Conservation (phyloP, 768 basidiomycete genomes). For the Mycena venus region DNA sequence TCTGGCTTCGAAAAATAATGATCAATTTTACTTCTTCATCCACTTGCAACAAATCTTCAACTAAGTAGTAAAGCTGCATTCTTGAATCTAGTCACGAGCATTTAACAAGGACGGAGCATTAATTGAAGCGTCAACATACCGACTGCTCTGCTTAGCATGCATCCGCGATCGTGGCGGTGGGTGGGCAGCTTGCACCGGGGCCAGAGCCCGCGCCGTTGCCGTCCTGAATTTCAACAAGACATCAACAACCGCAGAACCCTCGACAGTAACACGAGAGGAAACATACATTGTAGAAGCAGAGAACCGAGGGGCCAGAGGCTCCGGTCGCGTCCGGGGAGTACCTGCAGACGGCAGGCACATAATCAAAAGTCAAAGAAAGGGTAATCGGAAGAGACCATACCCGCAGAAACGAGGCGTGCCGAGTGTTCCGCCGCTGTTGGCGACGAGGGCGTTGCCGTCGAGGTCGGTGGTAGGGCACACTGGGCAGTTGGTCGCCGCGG, state of each 20-base stretch:
- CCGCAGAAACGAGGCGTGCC: conserved; percentile 22
- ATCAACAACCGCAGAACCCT: neutral
- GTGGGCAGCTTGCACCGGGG: neutral
- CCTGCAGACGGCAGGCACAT: neutral
- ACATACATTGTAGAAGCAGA: conserved; percentile 2
- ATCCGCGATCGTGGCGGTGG: neutral
- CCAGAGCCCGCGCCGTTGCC: neutral
- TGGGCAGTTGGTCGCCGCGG: conserved; percentile 48
- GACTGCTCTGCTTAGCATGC: neutral
- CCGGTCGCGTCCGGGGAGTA: neutral
- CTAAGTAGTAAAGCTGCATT: too few species aligned
- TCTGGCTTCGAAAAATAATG: too few species aligned
- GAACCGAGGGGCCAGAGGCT: neutral
- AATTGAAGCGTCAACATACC: too few species aligned
- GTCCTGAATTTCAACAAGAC: neutral
- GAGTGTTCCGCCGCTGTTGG: conserved; percentile 8
- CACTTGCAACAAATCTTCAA: too few species aligned
- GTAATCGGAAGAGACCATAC: neutral
- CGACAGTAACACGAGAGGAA: neutral
- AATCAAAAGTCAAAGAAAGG: neutral
- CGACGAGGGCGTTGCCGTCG: conserved; percentile 45
- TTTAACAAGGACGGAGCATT: too few species aligned
- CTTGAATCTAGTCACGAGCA: too few species aligned
- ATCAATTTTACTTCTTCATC: too few species aligned
- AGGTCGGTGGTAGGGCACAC: conserved; percentile 59